Base-by-base conservation (phyloP, 345 rosid species). In the Hypericum perforatum region DNA sequence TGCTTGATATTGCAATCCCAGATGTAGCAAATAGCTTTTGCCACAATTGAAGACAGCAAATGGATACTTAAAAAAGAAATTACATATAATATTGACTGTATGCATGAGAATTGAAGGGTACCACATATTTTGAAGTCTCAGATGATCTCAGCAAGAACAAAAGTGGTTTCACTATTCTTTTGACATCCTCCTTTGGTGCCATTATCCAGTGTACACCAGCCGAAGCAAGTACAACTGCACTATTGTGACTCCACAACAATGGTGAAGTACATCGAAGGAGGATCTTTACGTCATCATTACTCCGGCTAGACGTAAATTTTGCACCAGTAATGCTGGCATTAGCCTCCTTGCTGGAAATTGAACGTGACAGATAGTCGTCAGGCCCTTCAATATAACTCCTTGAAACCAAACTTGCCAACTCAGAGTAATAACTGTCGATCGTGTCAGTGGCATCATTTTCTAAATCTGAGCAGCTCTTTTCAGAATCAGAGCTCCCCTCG, bases 161-260 rank as follows among this genome's bases (percentile, higher is more conserved):
- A 56, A 92, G 88, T 7, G 98, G 98, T 71, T 81, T 92, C 58
- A 85, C 92, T 57, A 92, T 78, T 69, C 65, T 85, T 56, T 74
- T 76, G 45, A 85, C 74, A 72, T 87, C 84, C 66, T 85, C 90
- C 49, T 53, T 56, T 32, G 96, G 82, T 5, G 86, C 86, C 96
- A 88, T 85, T 62, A 92, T 71, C 98, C 96, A 92, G 64, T 92
- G 96, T 64, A 88, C 90, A 41, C 94, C 85, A 66, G 94, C 90
- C 53, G 95, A 83, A 53, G 95, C 95, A 61, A 92, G 78, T 43
- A 85, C 89, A 56, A 92, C 96, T 14, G 95, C 96, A 72, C 95
- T 88, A 51, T 88, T 88, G 72, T 83, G 75, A 69, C 94, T 85
- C 96, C 96, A 83, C 44, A 92, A 61, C 80, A 92, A 73, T 29